Base-by-base conservation (phyloP, 495 filamentous ascomycete genomes). In the Chaetomidium leptoderma region DNA sequence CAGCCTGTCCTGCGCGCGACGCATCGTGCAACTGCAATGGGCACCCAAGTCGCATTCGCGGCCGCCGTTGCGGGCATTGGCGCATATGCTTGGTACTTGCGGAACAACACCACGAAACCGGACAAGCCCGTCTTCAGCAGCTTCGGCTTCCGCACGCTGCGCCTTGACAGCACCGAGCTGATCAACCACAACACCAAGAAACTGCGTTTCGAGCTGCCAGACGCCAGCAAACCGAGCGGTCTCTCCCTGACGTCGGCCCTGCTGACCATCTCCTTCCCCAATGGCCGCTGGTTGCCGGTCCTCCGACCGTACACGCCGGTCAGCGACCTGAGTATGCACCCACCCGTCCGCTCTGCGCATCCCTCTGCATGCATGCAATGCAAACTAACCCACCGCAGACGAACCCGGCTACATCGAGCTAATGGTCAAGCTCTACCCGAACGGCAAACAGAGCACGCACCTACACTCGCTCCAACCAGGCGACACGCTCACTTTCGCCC, bases 181-280 rank as follows among this genome's bases (percentile, higher is more conserved):
- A 75, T 87, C 50, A 87, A 83, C 64, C 82, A 85, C 69, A 84
- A 88, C 59, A 86, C 83, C 5, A 87, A 86, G 64, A 76, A 76
- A 33, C 68, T 88, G 47, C 75, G 80, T 4, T 88, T 88, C 44
- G 79, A 81, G 57, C 74, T 86, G 9, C 83, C 85, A 0, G 73
- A 80, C 19, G 43, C 67, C n/a, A 66, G 70, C 8, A 63, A 65
- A 37, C 63, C 70, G 32, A 81, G 78, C 61, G 84, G 84, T 1
- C 61, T 86, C 4, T 42, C 65, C 2, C 70, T 85, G 37, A 81
- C 79, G 6, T 84, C 82, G 33, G 75, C 82, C 2, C 72, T 86
- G 13, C 67, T 86, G 35, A 82, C 81, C 23, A 64, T 80, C 37
- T 76, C 79, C 0, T 74, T 78, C 52, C 81, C 83, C 4, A 67